Conservation (phyloP, 2,329 filamentous ascomycete species). For the Penicillium sp. region DNA sequence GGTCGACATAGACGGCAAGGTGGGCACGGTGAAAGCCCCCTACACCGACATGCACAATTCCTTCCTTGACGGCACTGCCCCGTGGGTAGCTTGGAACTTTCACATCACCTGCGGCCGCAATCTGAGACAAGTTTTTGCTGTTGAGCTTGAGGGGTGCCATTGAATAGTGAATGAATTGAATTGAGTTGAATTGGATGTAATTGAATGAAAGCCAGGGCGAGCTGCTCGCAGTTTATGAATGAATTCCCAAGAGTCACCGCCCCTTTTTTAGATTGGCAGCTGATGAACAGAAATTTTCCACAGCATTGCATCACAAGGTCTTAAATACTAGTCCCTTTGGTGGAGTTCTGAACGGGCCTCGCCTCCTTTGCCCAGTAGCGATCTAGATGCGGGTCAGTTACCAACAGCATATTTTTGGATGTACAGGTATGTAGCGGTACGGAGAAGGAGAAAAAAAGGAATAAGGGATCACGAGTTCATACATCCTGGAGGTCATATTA, state of each 20-base stretch:
- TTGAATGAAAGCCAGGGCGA: background rate
- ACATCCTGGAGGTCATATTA: background rate
- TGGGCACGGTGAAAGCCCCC: slow-evolving; percentile 58
- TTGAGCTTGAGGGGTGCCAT: slow-evolving; percentile 42
- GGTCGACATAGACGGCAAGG: slow-evolving; percentile 54
- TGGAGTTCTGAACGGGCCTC: background rate
- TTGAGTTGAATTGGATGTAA: background rate
- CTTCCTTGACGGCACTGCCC: slow-evolving; percentile 49
- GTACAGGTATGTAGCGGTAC: background rate
- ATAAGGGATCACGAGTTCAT: background rate
- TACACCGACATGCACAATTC: slow-evolving; percentile 56
- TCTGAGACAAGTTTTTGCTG: slow-evolving; percentile 41
- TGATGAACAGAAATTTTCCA: background rate
- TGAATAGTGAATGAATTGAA: slow-evolving; percentile 18
- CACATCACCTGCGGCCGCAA: slow-evolving; percentile 33
- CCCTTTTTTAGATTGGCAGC: background rate
- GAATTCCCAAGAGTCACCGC: background rate
- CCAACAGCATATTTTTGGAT: background rate
- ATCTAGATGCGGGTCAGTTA: background rate
- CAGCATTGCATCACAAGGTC: background rate
- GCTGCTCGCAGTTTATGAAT: background rate
- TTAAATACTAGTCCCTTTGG: background rate
- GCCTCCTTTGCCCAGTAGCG: background rate
- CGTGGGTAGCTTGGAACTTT: slow-evolving; percentile 49
- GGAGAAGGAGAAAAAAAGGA: background rate